Evolutionary conservation across 2,329 filamentous ascomycete genomes (phyloP), one percentile per base, ranked within the genome.

Genomic region (Aureobasidium leucospermi): DNA sequence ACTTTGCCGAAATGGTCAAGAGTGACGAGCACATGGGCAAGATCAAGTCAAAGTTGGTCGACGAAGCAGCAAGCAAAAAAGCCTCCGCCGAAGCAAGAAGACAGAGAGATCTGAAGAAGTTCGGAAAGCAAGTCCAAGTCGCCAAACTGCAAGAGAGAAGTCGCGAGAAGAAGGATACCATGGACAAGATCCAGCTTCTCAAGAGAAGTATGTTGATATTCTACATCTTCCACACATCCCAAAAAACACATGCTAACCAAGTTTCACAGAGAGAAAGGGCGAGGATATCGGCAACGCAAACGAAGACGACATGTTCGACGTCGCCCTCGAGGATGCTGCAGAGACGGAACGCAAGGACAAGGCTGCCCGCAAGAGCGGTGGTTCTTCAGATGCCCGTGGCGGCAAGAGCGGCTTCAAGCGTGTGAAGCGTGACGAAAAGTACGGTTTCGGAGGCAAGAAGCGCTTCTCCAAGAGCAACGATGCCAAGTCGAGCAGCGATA

Each of bases 1-100:
- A 96, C 78, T 99, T 99, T 68, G 94, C 94, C 46, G 94, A 99
- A 80, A 99, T 97, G 92, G 87, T 96, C 69, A 97, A 97, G 84
- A 90, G 87, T 69, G 94, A 99, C 72, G 93, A 95, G 68, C 94
- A 96, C 75, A 99, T 99, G 94, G 89, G 89, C 72, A 92, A 89
- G 81, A 89, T 99, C 72, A 95, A 95, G 81, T 85, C 87, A 69
- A 96, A 95, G 81, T 79, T 97, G 68, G 82, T 96, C 63, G 92
- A 97, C 69, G 90, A 95, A 70, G 94, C 93, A 0, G 89, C 93
- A 10, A 81, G 85, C 63, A 96, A 96, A 81, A 96, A 96, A 79
- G 93, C 94, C 0, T 84, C 90, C 31, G 86, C 89, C 28, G 94
- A 99, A 75, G 94, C 94, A 6, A 85, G 91, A 72, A 91, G 91